A percentile compares a stretch with the other conserved stretches of the same genome.
phyloP scores from a whole-genome alignment of 106 monocot genomes.

The Dioscorea dumetorum region DNA sequence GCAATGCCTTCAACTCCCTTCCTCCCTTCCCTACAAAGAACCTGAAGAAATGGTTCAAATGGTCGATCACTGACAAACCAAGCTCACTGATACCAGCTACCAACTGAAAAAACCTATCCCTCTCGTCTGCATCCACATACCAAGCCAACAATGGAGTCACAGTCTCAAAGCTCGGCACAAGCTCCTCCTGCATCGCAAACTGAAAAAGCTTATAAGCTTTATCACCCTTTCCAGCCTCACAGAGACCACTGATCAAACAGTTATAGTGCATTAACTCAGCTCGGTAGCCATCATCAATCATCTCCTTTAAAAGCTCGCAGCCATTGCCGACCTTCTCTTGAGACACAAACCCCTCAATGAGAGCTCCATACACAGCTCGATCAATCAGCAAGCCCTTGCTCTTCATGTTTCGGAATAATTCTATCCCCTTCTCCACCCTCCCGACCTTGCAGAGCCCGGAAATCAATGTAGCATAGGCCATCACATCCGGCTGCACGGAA shows the following conservation, averaged over 20 bases:
- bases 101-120: slow-evolving; percentile 44
- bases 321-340: slow-evolving; percentile 41
- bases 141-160: slow-evolving; percentile 49
- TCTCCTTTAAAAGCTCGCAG: slow-evolving; percentile 65
- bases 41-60: slow-evolving; percentile 49
- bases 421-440: slow-evolving; percentile 30
- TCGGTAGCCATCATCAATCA: slow-evolving; percentile 67
- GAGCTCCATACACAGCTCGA: slow-evolving; percentile 43
- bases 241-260: slow-evolving; percentile 66
- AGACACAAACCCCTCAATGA: slow-evolving; percentile 63
- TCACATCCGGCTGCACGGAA: slow-evolving; percentile 46
- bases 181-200: slow-evolving; percentile 48
- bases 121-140: slow-evolving; percentile 39
- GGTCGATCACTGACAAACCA: slow-evolving; percentile 44
- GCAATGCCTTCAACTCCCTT: slow-evolving; percentile 39
- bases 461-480: slow-evolving; percentile 73
- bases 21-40: slow-evolving; percentile 35
- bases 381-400: slow-evolving; percentile 58
- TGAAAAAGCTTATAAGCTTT: slow-evolving; percentile 62
- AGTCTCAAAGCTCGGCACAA: slow-evolving; percentile 41
- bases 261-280: slow-evolving; percentile 68
- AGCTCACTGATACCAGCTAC: slow-evolving; percentile 29
- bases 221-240: slow-evolving; percentile 41
- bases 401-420: slow-evolving; percentile 70
- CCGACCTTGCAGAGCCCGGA: slow-evolving; percentile 51